Evolutionary conservation across 2,329 filamentous ascomycete genomes (phyloP).

Genomic region (Fusarium sp.): DNA sequence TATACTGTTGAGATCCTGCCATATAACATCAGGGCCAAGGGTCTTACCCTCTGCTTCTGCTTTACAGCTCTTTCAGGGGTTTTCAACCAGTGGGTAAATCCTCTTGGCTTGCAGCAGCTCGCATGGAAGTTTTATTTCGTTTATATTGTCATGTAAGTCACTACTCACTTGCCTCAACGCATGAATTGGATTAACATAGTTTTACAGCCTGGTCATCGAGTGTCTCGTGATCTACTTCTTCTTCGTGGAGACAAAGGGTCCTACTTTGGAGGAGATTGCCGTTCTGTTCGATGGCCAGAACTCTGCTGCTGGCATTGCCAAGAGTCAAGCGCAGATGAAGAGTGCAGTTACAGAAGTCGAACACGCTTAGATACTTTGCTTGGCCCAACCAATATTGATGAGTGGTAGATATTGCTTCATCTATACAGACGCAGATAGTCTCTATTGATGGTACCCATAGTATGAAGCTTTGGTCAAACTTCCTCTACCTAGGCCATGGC

Average conservation of each 20-base stretch:
- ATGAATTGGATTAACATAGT: background rate
- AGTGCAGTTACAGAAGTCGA: conserved; percentile 22
- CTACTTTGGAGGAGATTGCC: conserved; percentile 40
- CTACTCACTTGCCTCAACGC: accelerated
- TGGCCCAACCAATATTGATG: accelerated
- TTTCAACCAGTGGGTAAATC: conserved; percentile 42
- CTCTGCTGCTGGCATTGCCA: conserved; percentile 37
- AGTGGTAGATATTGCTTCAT: background rate
- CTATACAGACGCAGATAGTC: background rate
- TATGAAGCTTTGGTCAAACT: background rate
- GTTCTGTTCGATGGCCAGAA: conserved; percentile 38
- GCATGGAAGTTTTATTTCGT: conserved; percentile 41
- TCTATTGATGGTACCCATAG: too few species aligned
- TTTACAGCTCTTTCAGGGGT: conserved; percentile 40
- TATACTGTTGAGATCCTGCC: conserved; percentile 41
- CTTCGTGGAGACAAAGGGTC: conserved; percentile 40
- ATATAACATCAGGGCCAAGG: conserved; percentile 41
- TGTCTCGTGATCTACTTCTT: conserved; percentile 42
- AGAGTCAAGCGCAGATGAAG: conserved; percentile 35
- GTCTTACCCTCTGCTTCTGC: conserved; percentile 39
- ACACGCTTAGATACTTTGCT: background rate
- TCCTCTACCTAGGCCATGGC: accelerated
- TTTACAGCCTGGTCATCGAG: conserved; percentile 31
- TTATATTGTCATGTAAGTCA: conserved; percentile 39
- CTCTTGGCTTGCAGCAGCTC: conserved; percentile 35